Evolutionary conservation across 2,329 filamentous ascomycete genomes (phyloP).

Genomic region (Laburnicola sp.): DNA sequence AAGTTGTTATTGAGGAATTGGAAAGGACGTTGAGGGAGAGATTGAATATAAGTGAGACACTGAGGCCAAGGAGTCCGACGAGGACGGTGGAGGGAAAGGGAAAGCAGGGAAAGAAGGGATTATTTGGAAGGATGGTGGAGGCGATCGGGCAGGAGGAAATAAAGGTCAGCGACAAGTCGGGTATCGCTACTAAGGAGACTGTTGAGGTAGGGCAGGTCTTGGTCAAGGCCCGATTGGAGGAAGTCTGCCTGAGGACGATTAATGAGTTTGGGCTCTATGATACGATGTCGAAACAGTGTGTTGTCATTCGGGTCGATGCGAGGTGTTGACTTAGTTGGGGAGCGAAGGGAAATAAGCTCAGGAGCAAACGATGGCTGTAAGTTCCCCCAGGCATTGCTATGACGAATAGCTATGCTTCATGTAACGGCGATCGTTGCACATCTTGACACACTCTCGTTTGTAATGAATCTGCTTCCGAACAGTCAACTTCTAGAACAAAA

Average conservation of each 20-base stretch:
- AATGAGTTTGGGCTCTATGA: conserved; percentile 44
- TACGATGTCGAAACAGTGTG: conserved; percentile 40
- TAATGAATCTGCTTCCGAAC: too few relatives aligned
- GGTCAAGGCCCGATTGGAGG: conserved; percentile 35
- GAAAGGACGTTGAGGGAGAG: conserved; percentile 37
- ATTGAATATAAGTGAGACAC: conserved; percentile 29
- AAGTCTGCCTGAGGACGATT: conserved; percentile 39
- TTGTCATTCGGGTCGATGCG: conserved; percentile 37
- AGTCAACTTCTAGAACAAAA: too few relatives aligned
- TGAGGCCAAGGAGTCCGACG: conserved; percentile 11
- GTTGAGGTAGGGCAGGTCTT: conserved; percentile 23
- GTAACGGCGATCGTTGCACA: too few relatives aligned
- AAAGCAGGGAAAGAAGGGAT: conserved; percentile 17
- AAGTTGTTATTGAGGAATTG: conserved; percentile 48
- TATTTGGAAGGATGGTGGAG: conserved; percentile 31
- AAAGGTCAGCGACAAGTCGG: conserved; percentile 23
- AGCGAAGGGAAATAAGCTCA: background rate
- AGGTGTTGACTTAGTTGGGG: conserved; percentile 24
- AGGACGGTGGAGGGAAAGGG: conserved; percentile 3
- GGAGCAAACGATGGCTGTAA: too few relatives aligned
- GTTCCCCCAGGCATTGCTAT: too few relatives aligned
- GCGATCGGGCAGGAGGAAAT: conserved; percentile 24
- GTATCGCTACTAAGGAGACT: conserved; percentile 21
- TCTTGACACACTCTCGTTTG: too few relatives aligned
- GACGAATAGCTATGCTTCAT: too few relatives aligned